phyloP scores from a whole-genome alignment of 169 alveolate species.

The Cryptosporidium canis region DNA sequence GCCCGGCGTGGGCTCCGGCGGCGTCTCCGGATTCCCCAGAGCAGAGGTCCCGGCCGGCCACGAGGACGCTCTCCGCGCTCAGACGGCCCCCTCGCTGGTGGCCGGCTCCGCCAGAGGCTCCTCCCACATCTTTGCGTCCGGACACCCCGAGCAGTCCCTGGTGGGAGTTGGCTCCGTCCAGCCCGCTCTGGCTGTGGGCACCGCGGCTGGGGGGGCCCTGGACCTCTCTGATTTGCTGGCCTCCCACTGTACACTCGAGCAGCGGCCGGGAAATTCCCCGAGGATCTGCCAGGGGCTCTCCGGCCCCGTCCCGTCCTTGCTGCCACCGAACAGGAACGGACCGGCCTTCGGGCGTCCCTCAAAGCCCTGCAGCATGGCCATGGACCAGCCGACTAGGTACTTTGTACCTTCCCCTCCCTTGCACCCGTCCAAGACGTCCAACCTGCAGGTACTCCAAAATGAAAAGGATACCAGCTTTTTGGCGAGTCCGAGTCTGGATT shows the following conservation, averaged over 20 bases:
- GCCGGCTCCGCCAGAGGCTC: background rate
- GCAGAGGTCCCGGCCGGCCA: background rate
- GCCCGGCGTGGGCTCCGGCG: background rate
- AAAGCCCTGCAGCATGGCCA: background rate
- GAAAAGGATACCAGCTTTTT: conserved; percentile 7
- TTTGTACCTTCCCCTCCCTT: conserved; percentile 67
- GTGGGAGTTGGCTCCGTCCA: background rate
- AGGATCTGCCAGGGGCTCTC: background rate
- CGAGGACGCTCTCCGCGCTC: background rate
- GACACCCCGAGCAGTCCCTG: background rate
- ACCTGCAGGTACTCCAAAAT: background rate
- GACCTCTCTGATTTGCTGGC: background rate
- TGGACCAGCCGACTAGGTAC: conserved; percentile 2
- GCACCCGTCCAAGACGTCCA: background rate
- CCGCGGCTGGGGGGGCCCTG: background rate
- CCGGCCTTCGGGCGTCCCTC: background rate
- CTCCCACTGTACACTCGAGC: background rate
- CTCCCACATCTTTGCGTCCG: background rate
- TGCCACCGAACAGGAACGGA: background rate
- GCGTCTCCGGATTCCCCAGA: background rate
- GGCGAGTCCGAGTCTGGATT: background rate
- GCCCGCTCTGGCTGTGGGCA: background rate
- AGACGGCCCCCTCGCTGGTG: background rate
- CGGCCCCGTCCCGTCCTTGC: background rate
- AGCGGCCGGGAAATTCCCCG: background rate